These are phyloP conservation scores for Malania oleifera DNA, from an alignment of 164 flowering plant species.

Conservation along the genomic window DNA sequence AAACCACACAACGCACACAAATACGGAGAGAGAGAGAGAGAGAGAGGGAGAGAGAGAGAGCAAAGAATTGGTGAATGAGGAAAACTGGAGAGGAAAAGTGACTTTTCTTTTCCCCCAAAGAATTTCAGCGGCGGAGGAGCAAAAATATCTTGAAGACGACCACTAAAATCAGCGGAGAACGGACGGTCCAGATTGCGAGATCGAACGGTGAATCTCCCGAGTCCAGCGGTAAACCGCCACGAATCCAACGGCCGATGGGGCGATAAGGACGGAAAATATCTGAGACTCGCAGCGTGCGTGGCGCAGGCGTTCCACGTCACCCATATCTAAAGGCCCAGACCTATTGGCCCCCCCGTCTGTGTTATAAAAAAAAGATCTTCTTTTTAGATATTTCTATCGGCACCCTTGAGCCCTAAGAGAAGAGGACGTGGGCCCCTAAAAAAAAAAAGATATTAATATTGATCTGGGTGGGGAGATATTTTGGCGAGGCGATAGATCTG, in stretches of 20 bases:
- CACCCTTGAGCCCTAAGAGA: too few relatives aligned
- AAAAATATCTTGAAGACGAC: constrained; percentile 12
- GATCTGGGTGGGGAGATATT: too few relatives aligned
- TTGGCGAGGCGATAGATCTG: background rate
- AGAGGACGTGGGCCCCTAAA: too few relatives aligned
- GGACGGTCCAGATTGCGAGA: background rate
- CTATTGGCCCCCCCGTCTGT: constrained; percentile 11
- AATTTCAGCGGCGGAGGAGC: background rate
- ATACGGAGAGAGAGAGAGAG: background rate
- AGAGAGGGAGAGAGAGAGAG: too few relatives aligned
- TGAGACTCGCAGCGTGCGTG: background rate
- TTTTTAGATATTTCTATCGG: too few relatives aligned
- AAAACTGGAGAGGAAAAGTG: too few relatives aligned
- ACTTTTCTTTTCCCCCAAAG: background rate
- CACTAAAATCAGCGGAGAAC: background rate
- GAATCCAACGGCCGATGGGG: constrained; percentile 9
- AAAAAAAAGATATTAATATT: too few relatives aligned
- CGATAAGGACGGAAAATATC: background rate
- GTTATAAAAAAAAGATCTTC: too few relatives aligned
- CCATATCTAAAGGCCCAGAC: constrained; percentile 7
- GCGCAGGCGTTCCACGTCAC: constrained; percentile 15
- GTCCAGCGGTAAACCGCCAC: background rate
- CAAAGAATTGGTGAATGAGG: too few relatives aligned
- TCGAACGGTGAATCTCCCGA: constrained; percentile 17
- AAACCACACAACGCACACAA: constrained; percentile 10